A percentile compares a stretch with the other conserved stretches of the same genome.
Evolutionary conservation across 83 land plant genomes (phyloP).

Genomic region (Thuja plicata): DNA sequence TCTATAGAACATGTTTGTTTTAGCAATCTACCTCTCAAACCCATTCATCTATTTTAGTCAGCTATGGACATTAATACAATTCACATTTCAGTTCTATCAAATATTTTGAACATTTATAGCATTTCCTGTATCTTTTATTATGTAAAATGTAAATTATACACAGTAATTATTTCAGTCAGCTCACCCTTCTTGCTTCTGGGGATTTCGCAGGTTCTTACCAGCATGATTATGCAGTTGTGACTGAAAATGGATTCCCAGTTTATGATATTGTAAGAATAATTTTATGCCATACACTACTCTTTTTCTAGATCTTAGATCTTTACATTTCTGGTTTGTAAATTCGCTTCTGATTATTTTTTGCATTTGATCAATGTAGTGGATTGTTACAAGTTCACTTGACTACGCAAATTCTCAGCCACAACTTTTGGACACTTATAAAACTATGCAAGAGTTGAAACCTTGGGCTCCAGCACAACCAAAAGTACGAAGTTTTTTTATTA

Average conservation of each 20-base stretch:
- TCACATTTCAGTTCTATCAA: not conserved
- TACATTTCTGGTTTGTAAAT: not conserved
- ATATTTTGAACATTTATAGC: not conserved
- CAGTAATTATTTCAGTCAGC: not conserved
- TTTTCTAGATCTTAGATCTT: not conserved
- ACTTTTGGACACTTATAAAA: slow-evolving; percentile 19
- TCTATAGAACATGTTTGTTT: too few species aligned
- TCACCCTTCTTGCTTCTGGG: not conserved
- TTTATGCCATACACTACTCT: slow-evolving; percentile 6
- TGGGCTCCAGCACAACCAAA: slow-evolving; percentile 46
- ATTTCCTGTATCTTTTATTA: slow-evolving; percentile 1
- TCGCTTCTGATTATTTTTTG: not conserved
- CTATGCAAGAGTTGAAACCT: slow-evolving; percentile 22
- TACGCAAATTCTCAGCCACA: slow-evolving; percentile 20
- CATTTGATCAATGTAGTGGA: slow-evolving; percentile 23
- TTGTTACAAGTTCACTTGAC: slow-evolving; percentile 32
- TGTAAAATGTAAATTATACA: not conserved
- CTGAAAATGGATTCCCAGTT: slow-evolving; percentile 35
- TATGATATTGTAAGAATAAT: slow-evolving; percentile 41
- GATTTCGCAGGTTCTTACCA: slow-evolving; percentile 28
- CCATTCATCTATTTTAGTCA: not conserved
- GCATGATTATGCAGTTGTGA: slow-evolving; percentile 25
- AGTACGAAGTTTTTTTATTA: slow-evolving; percentile 15
- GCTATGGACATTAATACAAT: not conserved
- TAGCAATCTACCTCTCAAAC: not conserved